These are phyloP conservation scores for Paecilomyces niveus DNA, from an alignment of 2,329 filamentous ascomycete genomes.

Conservation along the genomic window DNA sequence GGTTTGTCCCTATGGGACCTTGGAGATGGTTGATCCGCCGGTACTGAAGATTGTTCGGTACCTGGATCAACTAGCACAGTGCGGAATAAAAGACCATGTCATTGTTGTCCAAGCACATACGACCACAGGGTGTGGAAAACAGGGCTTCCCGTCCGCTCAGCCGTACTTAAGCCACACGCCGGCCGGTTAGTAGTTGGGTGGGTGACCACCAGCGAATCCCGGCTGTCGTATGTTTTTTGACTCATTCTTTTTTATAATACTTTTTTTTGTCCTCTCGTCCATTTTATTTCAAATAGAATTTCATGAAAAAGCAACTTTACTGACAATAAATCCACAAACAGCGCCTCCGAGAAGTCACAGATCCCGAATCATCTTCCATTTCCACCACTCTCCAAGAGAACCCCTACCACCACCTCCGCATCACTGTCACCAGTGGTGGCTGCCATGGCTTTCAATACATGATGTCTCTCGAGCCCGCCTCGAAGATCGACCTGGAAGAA, in stretches of 20 bases:
- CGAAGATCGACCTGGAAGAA: conserved; percentile 60
- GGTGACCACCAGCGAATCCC: conserved; percentile 42
- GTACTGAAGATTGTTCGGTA: not conserved
- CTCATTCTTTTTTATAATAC: conserved; percentile 9
- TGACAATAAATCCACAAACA: conserved; percentile 12
- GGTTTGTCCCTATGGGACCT: not conserved
- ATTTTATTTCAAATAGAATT: not conserved
- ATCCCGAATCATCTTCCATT: conserved; percentile 32
- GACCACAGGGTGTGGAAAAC: conserved; percentile 41
- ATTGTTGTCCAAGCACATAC: conserved; percentile 24
- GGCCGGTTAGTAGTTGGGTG: conserved; percentile 41
- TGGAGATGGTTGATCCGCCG: not conserved
- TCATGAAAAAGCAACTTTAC: not conserved
- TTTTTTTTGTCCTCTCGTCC: conserved; percentile 1
- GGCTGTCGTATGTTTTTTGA: conserved; percentile 37
- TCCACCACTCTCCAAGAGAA: conserved; percentile 45
- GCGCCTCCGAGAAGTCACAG: conserved; percentile 70
- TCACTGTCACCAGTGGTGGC: conserved; percentile 86
- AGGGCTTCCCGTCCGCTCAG: conserved; percentile 42
- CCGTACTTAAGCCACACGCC: conserved; percentile 41
- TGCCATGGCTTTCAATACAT: conserved; percentile 98
- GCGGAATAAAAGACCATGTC: conserved; percentile 11
- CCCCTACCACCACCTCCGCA: conserved; percentile 76
- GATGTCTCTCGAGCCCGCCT: conserved; percentile 66
- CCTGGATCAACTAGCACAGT: not conserved